A percentile compares a stretch with the other conserved stretches of the same genome.
Conservation (phyloP, 805 yeast species). For the Sporopachydermia quercuum region DNA sequence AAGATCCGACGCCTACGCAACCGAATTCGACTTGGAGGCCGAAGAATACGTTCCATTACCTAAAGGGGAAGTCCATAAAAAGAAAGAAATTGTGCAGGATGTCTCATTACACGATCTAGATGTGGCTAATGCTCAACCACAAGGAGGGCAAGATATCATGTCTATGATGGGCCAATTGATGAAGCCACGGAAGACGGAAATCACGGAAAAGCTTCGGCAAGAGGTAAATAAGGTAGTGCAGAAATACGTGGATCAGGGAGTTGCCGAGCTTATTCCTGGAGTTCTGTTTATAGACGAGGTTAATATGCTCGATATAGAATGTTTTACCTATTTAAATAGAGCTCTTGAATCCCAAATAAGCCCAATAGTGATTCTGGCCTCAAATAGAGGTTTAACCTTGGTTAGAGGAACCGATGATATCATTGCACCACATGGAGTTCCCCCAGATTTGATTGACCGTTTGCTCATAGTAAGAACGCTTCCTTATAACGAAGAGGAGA, state of each 20-base stretch:
- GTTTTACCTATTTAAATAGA: conserved; percentile 86
- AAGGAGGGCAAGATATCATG: conserved; percentile 92
- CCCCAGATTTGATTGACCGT: conserved; percentile 88
- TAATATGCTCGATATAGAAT: conserved; percentile 94
- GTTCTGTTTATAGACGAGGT: conserved; percentile 96
- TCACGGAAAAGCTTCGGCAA: conserved; percentile 83
- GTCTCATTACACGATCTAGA: conserved; percentile 94
- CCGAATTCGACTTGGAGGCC: conserved; percentile 96
- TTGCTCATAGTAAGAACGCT: conserved; percentile 82
- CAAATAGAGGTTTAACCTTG: conserved; percentile 86
- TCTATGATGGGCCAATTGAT: conserved; percentile 94
- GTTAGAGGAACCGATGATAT: conserved; percentile 80
- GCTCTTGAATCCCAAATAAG: conserved; percentile 87
- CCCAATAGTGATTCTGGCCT: conserved; percentile 90
- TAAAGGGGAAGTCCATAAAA: conserved; percentile 96
- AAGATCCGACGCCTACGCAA: conserved; percentile 95
- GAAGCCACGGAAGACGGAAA: conserved; percentile 93
- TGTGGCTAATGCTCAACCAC: conserved; percentile 90
- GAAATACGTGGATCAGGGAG: conserved; percentile 94
- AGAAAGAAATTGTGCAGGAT: conserved; percentile 95
- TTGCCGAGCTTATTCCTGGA: conserved; percentile 96
- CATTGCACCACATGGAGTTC: conserved; percentile 90
- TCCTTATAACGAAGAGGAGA: conserved; percentile 77
- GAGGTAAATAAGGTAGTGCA: conserved; percentile 94
- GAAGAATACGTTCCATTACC: conserved; percentile 98